phyloP scores from a whole-genome alignment of 306 rosid species.

The Prunus persica region Prunus_persica_NCBIv2 NC_034014.1:25367001-25367500 shows the following conservation, averaged over 20 bases:
- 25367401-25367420: too few relatives aligned
- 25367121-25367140: constrained; percentile 6
- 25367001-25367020: constrained; percentile 9
- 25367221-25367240: not conserved
- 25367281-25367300: not conserved
- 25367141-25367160: not conserved
- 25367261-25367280: not conserved
- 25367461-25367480: too few relatives aligned
- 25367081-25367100: not conserved
- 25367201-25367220: not conserved
- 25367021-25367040: not conserved
- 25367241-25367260: constrained; percentile 1
- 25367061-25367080: constrained; percentile 15
- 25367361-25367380: too few relatives aligned
- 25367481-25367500: too few relatives aligned
- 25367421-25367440: too few relatives aligned
- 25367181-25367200: not conserved
- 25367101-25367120: not conserved
- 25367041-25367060: constrained; percentile 6
- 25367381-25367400: too few relatives aligned
- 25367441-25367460: too few relatives aligned
- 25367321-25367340: too few relatives aligned
- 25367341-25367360: too few relatives aligned
- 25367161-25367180: constrained; percentile 10
- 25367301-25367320: not conserved